These are phyloP conservation scores for Naumovozyma dairenensis DNA, from an alignment of 805 yeast genomes.

Conservation along the genomic window DNA sequence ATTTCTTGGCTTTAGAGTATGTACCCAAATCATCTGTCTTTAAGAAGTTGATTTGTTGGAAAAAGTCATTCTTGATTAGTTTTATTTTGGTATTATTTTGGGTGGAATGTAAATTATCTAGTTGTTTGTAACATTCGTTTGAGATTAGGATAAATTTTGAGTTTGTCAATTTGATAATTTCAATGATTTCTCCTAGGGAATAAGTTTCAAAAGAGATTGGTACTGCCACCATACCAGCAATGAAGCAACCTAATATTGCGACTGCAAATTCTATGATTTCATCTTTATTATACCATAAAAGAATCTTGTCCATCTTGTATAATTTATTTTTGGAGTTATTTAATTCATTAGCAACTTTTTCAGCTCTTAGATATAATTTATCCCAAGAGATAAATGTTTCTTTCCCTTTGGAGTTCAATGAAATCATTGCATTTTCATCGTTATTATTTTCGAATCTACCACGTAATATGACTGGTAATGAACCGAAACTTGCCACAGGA, in stretches of 20 bases:
- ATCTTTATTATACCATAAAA: slow-evolving; percentile 69
- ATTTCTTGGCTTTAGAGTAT: slow-evolving; percentile 48
- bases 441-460: slow-evolving; percentile 59
- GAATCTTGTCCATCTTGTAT: slow-evolving; percentile 74
- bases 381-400: slow-evolving; percentile 85
- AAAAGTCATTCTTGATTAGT: slow-evolving; percentile 24
- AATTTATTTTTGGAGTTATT: slow-evolving; percentile 38
- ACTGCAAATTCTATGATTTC: slow-evolving; percentile 81
- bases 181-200: slow-evolving; percentile 51
- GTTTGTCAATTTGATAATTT: slow-evolving; percentile 63
- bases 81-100: slow-evolving; percentile 28
- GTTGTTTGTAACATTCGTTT: slow-evolving; percentile 62
- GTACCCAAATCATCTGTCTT: slow-evolving; percentile 81
- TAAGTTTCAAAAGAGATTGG: slow-evolving; percentile 76
- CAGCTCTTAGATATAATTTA: slow-evolving; percentile 69
- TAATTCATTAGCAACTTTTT: slow-evolving; percentile 61
- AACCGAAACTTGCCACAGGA: too few relatives aligned
- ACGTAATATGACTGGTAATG: slow-evolving; percentile 61
- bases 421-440: slow-evolving; percentile 60
- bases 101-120: slow-evolving; percentile 51
- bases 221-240: slow-evolving; percentile 90
- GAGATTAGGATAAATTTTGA: slow-evolving; percentile 74
- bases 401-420: slow-evolving; percentile 71
- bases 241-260: slow-evolving; percentile 82
- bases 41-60: slow-evolving; percentile 29